phyloP scores from a whole-genome alignment of 106 monocot genomes.

The Platanthera guangdongensis region DNA sequence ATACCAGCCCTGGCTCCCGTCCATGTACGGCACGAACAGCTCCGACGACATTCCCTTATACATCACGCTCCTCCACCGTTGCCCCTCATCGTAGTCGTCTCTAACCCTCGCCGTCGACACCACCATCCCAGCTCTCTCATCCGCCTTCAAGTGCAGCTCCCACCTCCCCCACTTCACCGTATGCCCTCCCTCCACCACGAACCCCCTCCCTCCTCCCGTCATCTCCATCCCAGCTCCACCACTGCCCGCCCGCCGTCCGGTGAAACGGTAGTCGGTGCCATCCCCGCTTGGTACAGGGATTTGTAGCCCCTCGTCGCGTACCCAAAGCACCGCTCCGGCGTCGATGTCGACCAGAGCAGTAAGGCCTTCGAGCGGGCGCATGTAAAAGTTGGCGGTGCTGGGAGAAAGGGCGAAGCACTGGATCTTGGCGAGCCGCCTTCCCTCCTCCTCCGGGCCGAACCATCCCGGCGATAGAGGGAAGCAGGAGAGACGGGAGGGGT shows the following conservation, averaged over 20 bases:
- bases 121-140: slow-evolving; percentile 56
- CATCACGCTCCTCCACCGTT: slow-evolving; percentile 46
- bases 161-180: slow-evolving; percentile 55
- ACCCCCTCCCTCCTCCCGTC: slow-evolving; percentile 36
- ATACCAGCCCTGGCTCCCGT: slow-evolving; percentile 64
- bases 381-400: slow-evolving; percentile 74
- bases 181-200: slow-evolving; percentile 33
- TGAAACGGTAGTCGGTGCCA: slow-evolving; percentile 60
- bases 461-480: slow-evolving; percentile 59
- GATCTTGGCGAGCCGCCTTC: slow-evolving; percentile 38
- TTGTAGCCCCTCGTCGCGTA: slow-evolving; percentile 24
- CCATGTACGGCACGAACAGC: slow-evolving; percentile 78
- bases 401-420: slow-evolving; percentile 53
- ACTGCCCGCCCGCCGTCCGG: neutral
- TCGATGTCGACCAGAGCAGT: slow-evolving; percentile 64
- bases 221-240: slow-evolving; percentile 51
- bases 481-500: slow-evolving; percentile 51
- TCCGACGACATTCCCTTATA: slow-evolving; percentile 59
- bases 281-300: slow-evolving; percentile 44
- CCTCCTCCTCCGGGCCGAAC: slow-evolving; percentile 47
- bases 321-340: slow-evolving; percentile 30
- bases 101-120: slow-evolving; percentile 26
- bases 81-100: slow-evolving; percentile 30
- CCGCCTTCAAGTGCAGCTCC: slow-evolving; percentile 65
- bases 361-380: slow-evolving; percentile 78